These are phyloP conservation scores for Colletotrichum spinosum DNA, from an alignment of 2,329 filamentous ascomycete species.

Conservation along the genomic window DNA sequence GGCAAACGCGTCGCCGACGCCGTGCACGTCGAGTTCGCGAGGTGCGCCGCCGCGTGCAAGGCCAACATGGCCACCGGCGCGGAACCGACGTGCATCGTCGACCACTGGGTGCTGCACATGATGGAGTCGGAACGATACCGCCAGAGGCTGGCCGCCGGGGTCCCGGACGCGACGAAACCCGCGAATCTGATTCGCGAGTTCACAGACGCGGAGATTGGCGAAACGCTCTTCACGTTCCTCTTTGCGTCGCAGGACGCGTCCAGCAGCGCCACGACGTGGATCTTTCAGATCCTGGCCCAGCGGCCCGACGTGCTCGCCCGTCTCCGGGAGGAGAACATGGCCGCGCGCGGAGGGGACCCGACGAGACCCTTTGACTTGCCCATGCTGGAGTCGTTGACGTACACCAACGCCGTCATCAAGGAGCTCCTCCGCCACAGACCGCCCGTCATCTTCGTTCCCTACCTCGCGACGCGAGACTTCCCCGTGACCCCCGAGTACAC, in stretches of 20 bases:
- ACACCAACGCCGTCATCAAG: slow-evolving; percentile 65
- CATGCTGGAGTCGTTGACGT: slow-evolving; percentile 62
- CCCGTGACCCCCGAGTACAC: slow-evolving; percentile 61
- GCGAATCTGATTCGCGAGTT: slow-evolving; percentile 62
- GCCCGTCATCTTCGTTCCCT: slow-evolving; percentile 66
- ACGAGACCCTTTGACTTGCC: slow-evolving; percentile 53
- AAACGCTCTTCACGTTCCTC: slow-evolving; percentile 65
- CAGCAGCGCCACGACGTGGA: slow-evolving; percentile 64
- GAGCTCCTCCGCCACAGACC: slow-evolving; percentile 64
- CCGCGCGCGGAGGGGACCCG: slow-evolving; percentile 55
- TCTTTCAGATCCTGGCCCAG: slow-evolving; percentile 64
- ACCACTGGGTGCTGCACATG: slow-evolving; percentile 82
- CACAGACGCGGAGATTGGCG: slow-evolving; percentile 59
- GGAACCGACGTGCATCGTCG: slow-evolving; percentile 78
- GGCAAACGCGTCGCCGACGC: slow-evolving; percentile 81
- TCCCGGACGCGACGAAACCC: slow-evolving; percentile 54
- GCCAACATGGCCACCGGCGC: slow-evolving; percentile 77
- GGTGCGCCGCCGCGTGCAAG: slow-evolving; percentile 78
- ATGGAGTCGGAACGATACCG: slow-evolving; percentile 77
- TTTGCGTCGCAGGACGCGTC: slow-evolving; percentile 66
- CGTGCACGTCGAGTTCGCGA: slow-evolving; percentile 76
- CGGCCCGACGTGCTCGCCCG: slow-evolving; percentile 59
- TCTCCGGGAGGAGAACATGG: slow-evolving; percentile 60
- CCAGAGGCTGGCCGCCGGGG: slow-evolving; percentile 71
- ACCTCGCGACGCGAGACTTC: slow-evolving; percentile 59